Percentiles rank a stretch among this genome's conserved stretches.
These are phyloP conservation scores for Agaricus bisporus DNA, from an alignment of 768 basidiomycete genomes.

Conservation along the genomic window DNA sequence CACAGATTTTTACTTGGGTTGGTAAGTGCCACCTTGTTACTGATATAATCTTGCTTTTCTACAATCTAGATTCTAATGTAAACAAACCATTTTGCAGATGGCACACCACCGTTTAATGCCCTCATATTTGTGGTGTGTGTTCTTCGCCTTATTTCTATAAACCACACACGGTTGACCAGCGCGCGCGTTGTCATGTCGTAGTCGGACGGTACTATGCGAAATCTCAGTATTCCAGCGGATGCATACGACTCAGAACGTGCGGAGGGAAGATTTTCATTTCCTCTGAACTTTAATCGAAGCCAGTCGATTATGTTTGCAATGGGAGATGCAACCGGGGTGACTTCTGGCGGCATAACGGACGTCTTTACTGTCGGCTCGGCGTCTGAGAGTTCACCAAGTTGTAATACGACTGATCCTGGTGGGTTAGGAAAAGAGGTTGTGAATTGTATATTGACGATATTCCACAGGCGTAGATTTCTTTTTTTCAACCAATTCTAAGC, in stretches of 20 bases:
- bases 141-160: neutral
- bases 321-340: slow-evolving; percentile 22
- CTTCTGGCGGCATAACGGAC: slow-evolving; percentile 19
- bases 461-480: slow-evolving; percentile 20
- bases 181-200: slow-evolving; percentile 1
- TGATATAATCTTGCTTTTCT: too few relatives aligned
- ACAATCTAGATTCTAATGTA: neutral
- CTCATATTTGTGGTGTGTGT: slow-evolving; percentile 19
- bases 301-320: slow-evolving; percentile 18
- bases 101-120: slow-evolving; percentile 20
- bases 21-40: slow-evolving; percentile 12
- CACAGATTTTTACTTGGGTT: slow-evolving; percentile 19
- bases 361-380: slow-evolving; percentile 17
- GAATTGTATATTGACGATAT: neutral
- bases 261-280: slow-evolving; percentile 16
- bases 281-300: slow-evolving; percentile 10
- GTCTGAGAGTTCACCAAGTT: slow-evolving; percentile 11
- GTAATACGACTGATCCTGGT: slow-evolving; percentile 21
- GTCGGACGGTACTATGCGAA: slow-evolving; percentile 19
- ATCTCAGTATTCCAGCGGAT: slow-evolving; percentile 20
- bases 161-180: neutral
- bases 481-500: slow-evolving; percentile 18
- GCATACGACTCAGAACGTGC: slow-evolving; percentile 12
- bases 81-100: slow-evolving; percentile 13
- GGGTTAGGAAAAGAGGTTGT: slow-evolving; percentile 1